Evolutionary conservation across 192 early-diverging fungal genomes (phyloP), one percentile per base, ranked within the genome.

Genomic region (Coemansia sp.): DNA sequence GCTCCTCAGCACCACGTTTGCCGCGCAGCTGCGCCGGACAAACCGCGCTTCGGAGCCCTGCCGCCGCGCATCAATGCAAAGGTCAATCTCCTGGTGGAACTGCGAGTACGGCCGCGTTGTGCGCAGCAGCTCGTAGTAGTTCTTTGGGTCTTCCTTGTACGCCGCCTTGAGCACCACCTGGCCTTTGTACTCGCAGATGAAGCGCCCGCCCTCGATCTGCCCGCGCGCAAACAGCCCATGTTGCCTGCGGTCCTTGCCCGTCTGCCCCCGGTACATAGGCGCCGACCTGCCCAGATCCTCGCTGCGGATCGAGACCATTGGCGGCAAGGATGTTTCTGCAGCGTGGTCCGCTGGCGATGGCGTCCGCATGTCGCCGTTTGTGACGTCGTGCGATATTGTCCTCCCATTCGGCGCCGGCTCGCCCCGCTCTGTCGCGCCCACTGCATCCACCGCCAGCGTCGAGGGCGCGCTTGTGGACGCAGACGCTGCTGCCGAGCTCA

Each of bases 131-230:
- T 78, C 73, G 62, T 87, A 91, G 30, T 88, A 77, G 65, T 90
- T 90, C 54, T 74, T 79, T 8, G 85, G 80, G 19, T 87, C 83
- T 25, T 79, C 65, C 56, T 87, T 86, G 74, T 89, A 88, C 16
- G 71, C 78, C 5, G 84, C 83, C 42, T 89, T 88, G 10, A 91
- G 66, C 0, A 81, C 58, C 12, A 91, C 77, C 35, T 87, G 84
- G 11, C 94, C 94, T 42, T 86, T 86, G 64, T 89, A 90, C 50
- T 95, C 88, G 68, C 86, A 81, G 45, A 97, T 73, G 58, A 85
- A 93, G 30, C 78, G 60, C 27, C 42, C 35, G 16, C 18, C 14
- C 18, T 38, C 47, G 23, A 80, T 66, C 1, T 52, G n/a, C 16
- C 52, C 58, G 7, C 63, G 54, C 6, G 67, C 47, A 66, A 80